A percentile compares a stretch with the other conserved stretches of the same genome.
Evolutionary conservation across 2,329 filamentous ascomycete genomes (phyloP).

Genomic region (Hypoxylon sp.): DNA sequence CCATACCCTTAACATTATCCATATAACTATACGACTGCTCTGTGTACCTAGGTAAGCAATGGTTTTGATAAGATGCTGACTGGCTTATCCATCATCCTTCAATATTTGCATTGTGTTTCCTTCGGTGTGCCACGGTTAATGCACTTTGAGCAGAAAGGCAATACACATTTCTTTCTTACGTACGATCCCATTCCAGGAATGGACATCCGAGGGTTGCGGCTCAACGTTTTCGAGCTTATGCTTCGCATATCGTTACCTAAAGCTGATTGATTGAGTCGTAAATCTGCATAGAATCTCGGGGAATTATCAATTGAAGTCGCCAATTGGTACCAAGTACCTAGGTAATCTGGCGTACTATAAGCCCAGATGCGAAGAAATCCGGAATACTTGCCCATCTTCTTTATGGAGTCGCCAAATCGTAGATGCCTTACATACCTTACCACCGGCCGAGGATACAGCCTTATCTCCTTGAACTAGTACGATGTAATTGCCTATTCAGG

Average conservation of each 20-base stretch:
- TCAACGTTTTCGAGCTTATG: constrained; percentile 11
- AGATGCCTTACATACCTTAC: neutral
- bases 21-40: neutral
- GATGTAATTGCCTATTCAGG: constrained; percentile 14
- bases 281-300: constrained; percentile 9
- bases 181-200: neutral
- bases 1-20: neutral
- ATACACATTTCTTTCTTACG: neutral
- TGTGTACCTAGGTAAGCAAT: neutral
- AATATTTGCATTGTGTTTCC: neutral
- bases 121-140: neutral
- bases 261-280: constrained; percentile 4
- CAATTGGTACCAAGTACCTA: neutral
- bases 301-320: neutral
- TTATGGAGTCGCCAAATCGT: neutral
- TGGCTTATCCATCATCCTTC: neutral
- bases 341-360: neutral
- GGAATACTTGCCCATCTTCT: neutral
- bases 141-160: neutral
- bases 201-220: constrained; percentile 15
- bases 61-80: neutral
- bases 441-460: neutral
- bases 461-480: neutral
- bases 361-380: neutral
- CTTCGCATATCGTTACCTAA: constrained; percentile 17